Evolutionary conservation across 306 rosid species (phyloP), one percentile per base, ranked within the genome.

Genomic region (Prunus salicina): DNA sequence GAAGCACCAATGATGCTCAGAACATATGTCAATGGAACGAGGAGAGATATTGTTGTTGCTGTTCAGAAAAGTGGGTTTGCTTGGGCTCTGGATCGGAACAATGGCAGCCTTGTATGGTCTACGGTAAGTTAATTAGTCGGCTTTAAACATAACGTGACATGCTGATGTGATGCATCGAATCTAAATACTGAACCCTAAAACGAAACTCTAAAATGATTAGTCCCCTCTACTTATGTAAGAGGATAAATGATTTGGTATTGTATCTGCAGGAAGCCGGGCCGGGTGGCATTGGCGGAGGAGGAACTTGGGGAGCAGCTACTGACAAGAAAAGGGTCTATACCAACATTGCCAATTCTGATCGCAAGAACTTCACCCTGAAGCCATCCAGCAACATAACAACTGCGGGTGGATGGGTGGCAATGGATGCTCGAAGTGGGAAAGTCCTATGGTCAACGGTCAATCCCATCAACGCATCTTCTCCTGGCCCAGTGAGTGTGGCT

Each of bases 1-100:
- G 96, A 86, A 45, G 85, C 88, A 5, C 93, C 96, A 0, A 82
- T 86, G 81, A 78, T 88, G 86, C 28, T 90, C 5, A 83, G 64
- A 3, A 20, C 22, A 19, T 5, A 20, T 63, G 60, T 71, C 34
- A 80, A 85, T 65, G 76, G 81, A 30, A 78, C 71, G 2, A 80
- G 67, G 73, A 65, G 47, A 14, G 96, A 88, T 65, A n/a, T 88
- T 41, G 90, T 87, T 62, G 14, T 12, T 46, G 51, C 51, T 46
- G 51, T 46, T 46, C 51, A 46, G 51, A 46, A 46, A 46, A 46
- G 51, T 12, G 51, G 51, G 14, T 46, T 46, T 46, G 51, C 14
- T 12, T 46, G 51, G 51, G 51, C 51, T 12, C 15, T 46, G 14
- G 15, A 46, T 46, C 12, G 51, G 14, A 46, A 46, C 14, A 46